These are phyloP conservation scores for Aspergillus fumigatiaffinis DNA, from an alignment of 2,329 filamentous ascomycete species.

Conservation along the genomic window DNA sequence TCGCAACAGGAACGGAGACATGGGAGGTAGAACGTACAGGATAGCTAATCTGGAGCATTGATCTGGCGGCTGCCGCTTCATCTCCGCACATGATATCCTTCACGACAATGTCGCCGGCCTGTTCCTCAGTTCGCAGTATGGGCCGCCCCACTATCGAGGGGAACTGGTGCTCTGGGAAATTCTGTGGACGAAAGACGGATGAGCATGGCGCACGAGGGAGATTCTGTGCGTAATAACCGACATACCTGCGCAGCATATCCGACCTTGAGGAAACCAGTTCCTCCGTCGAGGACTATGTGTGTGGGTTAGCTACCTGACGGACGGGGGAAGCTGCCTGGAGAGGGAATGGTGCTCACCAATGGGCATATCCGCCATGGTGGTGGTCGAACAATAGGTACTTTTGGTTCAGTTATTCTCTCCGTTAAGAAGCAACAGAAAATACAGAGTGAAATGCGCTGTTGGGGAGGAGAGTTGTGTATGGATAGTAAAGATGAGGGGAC, in stretches of 20 bases:
- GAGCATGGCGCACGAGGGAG: slow-evolving; percentile 4
- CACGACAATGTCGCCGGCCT: slow-evolving; percentile 67
- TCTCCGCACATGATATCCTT: slow-evolving; percentile 99
- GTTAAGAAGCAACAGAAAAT: slow-evolving; percentile 3
- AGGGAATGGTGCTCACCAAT: slow-evolving; percentile 40
- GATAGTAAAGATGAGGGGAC: slow-evolving; percentile 4
- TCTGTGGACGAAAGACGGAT: slow-evolving; percentile 50
- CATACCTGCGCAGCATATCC: slow-evolving; percentile 87
- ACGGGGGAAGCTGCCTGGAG: slow-evolving; percentile 18
- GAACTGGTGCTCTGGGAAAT: slow-evolving; percentile 98
- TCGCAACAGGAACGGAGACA: not conserved
- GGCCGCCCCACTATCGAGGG: slow-evolving; percentile 97
- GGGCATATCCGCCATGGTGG: slow-evolving; percentile 46
- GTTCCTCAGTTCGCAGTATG: slow-evolving; percentile 93
- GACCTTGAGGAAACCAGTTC: slow-evolving; percentile 99
- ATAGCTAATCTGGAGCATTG: slow-evolving; percentile 97
- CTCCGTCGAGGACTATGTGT: slow-evolving; percentile 88
- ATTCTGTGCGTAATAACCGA: slow-evolving; percentile 1
- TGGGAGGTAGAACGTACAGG: slow-evolving; percentile 54
- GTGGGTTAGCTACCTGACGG: slow-evolving; percentile 24
- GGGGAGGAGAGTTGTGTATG: not conserved
- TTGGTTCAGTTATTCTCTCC: slow-evolving; percentile 9
- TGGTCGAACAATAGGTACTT: not conserved
- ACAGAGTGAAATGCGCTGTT: not conserved
- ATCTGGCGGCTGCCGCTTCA: slow-evolving; percentile 90